phyloP scores from a whole-genome alignment of 1,284 basidiomycete species.

The Puccinia brachypodii region DNA sequence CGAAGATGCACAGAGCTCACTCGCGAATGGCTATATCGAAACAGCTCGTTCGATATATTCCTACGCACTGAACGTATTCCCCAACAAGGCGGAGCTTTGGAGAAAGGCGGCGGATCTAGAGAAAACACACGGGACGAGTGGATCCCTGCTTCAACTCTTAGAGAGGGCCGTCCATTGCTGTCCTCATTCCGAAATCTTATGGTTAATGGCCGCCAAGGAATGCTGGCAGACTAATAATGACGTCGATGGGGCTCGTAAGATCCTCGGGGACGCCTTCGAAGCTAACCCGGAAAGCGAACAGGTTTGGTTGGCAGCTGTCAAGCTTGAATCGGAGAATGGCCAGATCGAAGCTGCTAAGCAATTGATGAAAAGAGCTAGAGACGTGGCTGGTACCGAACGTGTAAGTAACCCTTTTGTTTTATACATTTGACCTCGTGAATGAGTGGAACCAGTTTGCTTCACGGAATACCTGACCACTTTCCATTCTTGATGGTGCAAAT shows the following conservation, averaged over 20 bases:
- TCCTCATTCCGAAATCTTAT: conserved; percentile 89
- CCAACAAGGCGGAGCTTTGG: conserved; percentile 80
- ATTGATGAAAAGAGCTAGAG: conserved; percentile 80
- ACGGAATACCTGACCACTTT: background rate
- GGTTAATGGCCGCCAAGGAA: conserved; percentile 96
- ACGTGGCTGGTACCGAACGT: conserved; percentile 83
- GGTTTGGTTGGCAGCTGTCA: conserved; percentile 95
- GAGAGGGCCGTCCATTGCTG: conserved; percentile 80
- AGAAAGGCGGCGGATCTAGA: conserved; percentile 86
- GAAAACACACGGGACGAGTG: conserved; percentile 80
- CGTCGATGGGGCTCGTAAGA: conserved; percentile 77
- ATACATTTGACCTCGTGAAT: background rate
- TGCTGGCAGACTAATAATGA: conserved; percentile 80
- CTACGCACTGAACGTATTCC: conserved; percentile 87
- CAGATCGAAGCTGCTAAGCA: conserved; percentile 80
- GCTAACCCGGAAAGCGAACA: conserved; percentile 94
- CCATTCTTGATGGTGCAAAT: background rate
- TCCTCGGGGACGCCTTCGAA: conserved; percentile 85
- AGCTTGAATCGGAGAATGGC: conserved; percentile 90
- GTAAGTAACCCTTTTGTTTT: conserved; percentile 61
- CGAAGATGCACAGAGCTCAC: conserved; percentile 80
- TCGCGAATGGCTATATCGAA: conserved; percentile 72
- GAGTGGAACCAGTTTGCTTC: background rate
- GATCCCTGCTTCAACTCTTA: conserved; percentile 78
- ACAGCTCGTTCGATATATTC: conserved; percentile 83